Evolutionary conservation across 257 asterid genomes (phyloP), one percentile per base, ranked within the genome.

Genomic region (Gentiana macrophylla): DNA sequence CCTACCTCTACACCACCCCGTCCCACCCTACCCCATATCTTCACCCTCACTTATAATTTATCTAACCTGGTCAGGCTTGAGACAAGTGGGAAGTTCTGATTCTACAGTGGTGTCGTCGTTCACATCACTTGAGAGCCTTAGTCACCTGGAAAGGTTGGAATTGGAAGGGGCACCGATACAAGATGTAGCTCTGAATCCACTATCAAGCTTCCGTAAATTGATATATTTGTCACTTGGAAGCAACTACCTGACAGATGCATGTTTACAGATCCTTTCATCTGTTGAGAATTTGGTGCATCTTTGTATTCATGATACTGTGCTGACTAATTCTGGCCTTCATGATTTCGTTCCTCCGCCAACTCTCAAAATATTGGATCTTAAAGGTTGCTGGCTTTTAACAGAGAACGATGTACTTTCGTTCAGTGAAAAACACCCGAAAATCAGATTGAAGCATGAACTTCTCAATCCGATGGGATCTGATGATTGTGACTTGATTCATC

Each of bases 301-400:
- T 3, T 74, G 83, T 48, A 45, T 85, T 54, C 73, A 79, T 53
- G 86, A 83, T 71, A 84, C 81, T 37, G 79, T 88, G 59, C 68
- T 88, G 65, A 81, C 86, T 4, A 59, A 74, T 77, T 51, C 77
- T 2, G 97, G 93, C 55, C 77, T 91, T 32, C 49, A 67, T 49
- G 55, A 50, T 32, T 84, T 87, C 44, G 41, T 59, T 60, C 94
- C 95, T 35, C 86, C 91, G 12, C 62, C 80, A 46, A 58, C 70
- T n/a, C 60, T 92, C 69, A 67, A 60, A 69, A 73, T 74, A 52
- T 74, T 92, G 58, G 98, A 92, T 76, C 80, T 88, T 64, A 74
- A 77, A 62, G 98, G 97, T 55, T 83, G 95, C 74, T 88, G 98
- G 98, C 86, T 92, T 38, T 50, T 92, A 67, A 83, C 95, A 0